phyloP scores from a whole-genome alignment of 306 rosid species.

The Quercus cerris region DNA sequence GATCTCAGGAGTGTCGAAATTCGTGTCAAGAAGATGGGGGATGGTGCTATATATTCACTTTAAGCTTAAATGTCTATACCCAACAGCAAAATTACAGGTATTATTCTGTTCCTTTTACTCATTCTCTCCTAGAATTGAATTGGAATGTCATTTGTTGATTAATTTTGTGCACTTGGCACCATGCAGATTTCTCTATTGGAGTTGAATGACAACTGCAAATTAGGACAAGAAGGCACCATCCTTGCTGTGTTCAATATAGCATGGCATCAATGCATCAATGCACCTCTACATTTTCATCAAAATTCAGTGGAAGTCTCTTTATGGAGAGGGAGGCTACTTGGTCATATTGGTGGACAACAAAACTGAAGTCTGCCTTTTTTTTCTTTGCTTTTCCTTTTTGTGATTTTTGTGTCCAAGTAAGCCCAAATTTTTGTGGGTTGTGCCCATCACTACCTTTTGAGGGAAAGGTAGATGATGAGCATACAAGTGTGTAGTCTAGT shows the following conservation, averaged over 20 bases:
- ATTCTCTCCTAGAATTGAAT: not conserved
- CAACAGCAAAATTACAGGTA: slow-evolving; percentile 36
- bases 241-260: slow-evolving; percentile 18
- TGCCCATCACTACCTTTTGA: slow-evolving; percentile 44
- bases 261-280: slow-evolving; percentile 21
- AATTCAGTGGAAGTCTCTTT: slow-evolving; percentile 39
- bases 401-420: slow-evolving; percentile 41
- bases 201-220: slow-evolving; percentile 29
- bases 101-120: not conserved
- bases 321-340: slow-evolving; percentile 60
- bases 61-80: slow-evolving; percentile 8
- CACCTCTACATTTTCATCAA: slow-evolving; percentile 37
- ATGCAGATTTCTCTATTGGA: slow-evolving; percentile 41
- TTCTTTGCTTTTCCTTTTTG: not conserved
- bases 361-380: slow-evolving; percentile 31
- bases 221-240: slow-evolving; percentile 28
- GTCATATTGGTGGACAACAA: slow-evolving; percentile 45
- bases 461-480: slow-evolving; percentile 55
- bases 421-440: slow-evolving; percentile 70
- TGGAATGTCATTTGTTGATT: not conserved
- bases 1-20: slow-evolving; percentile 83
- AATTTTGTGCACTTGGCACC: not conserved
- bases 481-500: slow-evolving; percentile 48
- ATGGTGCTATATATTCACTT: slow-evolving; percentile 34
- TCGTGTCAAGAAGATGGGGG: slow-evolving; percentile 53